Evolutionary conservation across 176 grass and related monocot species (phyloP).

Genomic region (Musa schizocarpa): DNA sequence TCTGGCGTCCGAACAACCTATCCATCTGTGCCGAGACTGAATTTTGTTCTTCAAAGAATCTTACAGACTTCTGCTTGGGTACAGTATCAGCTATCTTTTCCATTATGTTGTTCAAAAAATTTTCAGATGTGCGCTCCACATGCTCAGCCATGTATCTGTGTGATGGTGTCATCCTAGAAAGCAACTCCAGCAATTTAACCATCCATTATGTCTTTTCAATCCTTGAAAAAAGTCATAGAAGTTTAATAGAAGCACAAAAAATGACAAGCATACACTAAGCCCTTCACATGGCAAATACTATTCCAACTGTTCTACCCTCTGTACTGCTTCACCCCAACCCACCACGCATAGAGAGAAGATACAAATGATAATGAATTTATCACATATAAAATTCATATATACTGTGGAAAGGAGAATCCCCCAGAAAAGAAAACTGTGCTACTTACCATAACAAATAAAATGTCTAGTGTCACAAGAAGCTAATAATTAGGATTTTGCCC

Average conservation of each 20-base stretch:
- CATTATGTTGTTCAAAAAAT: slow-evolving; percentile 45
- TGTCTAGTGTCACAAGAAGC: too few relatives aligned
- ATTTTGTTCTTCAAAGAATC: slow-evolving; percentile 33
- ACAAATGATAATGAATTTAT: too few relatives aligned
- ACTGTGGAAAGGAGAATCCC: too few relatives aligned
- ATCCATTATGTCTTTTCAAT: not conserved
- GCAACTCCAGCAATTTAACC: not conserved
- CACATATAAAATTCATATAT: too few relatives aligned
- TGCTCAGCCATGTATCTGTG: slow-evolving; percentile 41
- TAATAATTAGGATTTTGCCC: too few relatives aligned
- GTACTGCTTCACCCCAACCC: not conserved
- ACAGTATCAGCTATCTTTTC: slow-evolving; percentile 51
- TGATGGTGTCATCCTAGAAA: not conserved
- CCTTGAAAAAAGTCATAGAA: not conserved
- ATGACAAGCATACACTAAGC: not conserved
- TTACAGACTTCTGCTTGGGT: slow-evolving; percentile 40
- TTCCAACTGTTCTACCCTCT: not conserved
- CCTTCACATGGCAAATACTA: not conserved
- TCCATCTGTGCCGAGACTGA: slow-evolving; percentile 39
- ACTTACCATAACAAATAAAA: too few relatives aligned
- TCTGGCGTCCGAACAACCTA: slow-evolving; percentile 41
- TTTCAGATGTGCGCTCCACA: slow-evolving; percentile 26
- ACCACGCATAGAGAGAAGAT: too few relatives aligned
- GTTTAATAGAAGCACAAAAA: not conserved
- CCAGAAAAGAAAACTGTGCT: too few relatives aligned